Conservation (phyloP, 305 asterid species). For the Fraxinus platypoda region DNA sequence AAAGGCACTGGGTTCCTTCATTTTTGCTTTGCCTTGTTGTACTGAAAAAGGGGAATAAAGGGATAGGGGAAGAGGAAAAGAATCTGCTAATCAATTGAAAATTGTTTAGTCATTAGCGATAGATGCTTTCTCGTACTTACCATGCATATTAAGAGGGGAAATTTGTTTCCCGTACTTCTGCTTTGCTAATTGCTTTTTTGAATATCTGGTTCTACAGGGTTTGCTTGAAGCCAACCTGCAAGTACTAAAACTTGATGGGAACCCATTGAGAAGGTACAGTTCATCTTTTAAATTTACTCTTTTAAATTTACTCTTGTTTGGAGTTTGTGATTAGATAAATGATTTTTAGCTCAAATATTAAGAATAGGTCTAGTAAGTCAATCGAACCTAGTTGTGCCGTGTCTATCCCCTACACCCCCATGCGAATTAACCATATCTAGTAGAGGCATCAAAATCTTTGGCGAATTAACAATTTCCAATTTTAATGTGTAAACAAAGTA, state of each 20-base stretch:
- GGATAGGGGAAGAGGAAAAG: not conserved
- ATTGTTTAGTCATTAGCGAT: not conserved
- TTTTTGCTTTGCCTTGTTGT: slow-evolving; percentile 6
- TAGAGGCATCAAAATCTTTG: not conserved
- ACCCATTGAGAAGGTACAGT: slow-evolving; percentile 84
- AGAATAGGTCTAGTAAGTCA: not conserved
- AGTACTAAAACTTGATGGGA: slow-evolving; percentile 82
- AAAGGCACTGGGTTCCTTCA: slow-evolving; percentile 2
- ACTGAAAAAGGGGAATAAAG: not conserved
- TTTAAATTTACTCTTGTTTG: not conserved
- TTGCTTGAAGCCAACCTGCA: slow-evolving; percentile 82
- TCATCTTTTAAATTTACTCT: not conserved
- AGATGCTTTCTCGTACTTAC: not conserved
- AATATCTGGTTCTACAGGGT: slow-evolving; percentile 57
- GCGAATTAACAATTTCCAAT: not conserved
- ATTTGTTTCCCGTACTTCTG: not conserved
- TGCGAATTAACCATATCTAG: not conserved
- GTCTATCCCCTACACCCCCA: not conserved
- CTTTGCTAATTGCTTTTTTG: slow-evolving; percentile 17
- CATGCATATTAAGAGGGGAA: not conserved
- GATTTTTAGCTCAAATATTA: not conserved
- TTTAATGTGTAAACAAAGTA: not conserved
- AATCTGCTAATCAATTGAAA: not conserved
- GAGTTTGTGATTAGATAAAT: slow-evolving; percentile 5
- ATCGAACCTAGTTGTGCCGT: not conserved